phyloP scores from a whole-genome alignment of 2,329 filamentous ascomycete species.

The Diaporthe capsici region DNA sequence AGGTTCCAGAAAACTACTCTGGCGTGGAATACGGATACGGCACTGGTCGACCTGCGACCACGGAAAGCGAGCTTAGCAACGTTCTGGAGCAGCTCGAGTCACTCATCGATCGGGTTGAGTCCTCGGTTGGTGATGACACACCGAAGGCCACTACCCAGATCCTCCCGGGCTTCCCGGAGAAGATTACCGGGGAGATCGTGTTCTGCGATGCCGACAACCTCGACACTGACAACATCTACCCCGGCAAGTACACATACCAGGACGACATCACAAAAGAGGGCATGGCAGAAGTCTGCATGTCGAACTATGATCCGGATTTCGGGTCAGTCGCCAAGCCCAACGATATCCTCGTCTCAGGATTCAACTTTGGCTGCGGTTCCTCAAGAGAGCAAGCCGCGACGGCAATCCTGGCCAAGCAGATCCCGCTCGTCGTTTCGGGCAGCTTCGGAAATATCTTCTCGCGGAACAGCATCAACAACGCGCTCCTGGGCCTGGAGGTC shows the following conservation, averaged over 20 bases:
- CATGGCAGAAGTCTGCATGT: conserved; percentile 84
- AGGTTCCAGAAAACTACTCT: conserved; percentile 76
- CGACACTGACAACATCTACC: conserved; percentile 94
- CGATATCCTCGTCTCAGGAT: conserved; percentile 88
- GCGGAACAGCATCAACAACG: conserved; percentile 51
- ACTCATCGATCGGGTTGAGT: conserved; percentile 64
- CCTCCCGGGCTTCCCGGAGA: conserved; percentile 84
- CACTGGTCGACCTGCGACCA: conserved; percentile 73
- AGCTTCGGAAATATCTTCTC: conserved; percentile 89
- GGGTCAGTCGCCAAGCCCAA: conserved; percentile 71
- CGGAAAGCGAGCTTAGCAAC: conserved; percentile 80
- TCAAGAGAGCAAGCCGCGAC: conserved; percentile 92
- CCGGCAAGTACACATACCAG: conserved; percentile 91
- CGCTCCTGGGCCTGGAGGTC: conserved; percentile 70
- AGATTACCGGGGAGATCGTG: conserved; percentile 86
- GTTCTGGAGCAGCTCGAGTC: conserved; percentile 78
- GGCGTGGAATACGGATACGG: conserved; percentile 81
- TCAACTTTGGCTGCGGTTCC: conserved; percentile 89
- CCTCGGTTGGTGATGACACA: conserved; percentile 46
- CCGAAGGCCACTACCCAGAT: conserved; percentile 33
- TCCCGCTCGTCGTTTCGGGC: conserved; percentile 83
- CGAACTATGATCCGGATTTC: conserved; percentile 89
- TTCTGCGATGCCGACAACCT: conserved; percentile 88
- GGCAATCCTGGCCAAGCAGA: conserved; percentile 83
- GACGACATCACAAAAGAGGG: conserved; percentile 77